Evolutionary conservation across 2,329 filamentous ascomycete genomes (phyloP).

Genomic region (Shiraia sp.): DNA sequence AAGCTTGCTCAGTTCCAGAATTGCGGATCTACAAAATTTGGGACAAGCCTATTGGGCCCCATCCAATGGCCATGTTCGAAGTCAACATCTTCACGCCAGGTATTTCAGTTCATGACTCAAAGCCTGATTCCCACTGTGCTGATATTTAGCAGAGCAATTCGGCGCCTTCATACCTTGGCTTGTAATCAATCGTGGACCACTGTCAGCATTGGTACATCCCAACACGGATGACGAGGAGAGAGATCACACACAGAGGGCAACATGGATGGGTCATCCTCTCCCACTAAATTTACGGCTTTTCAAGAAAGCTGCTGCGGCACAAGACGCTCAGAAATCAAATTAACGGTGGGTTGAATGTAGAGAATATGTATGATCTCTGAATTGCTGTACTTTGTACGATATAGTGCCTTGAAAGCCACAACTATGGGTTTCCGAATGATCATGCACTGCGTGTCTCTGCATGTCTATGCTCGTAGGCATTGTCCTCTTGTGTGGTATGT

Average conservation of each 20-base stretch:
- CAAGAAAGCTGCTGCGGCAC: slow-evolving; percentile 27
- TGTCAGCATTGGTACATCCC: slow-evolving; percentile 80
- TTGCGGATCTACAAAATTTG: slow-evolving; percentile 79
- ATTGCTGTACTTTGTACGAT: too few relatives aligned
- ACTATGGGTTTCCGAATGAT: too few relatives aligned
- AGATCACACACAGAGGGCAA: slow-evolving; percentile 70
- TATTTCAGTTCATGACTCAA: slow-evolving; percentile 2
- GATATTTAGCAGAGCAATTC: slow-evolving; percentile 65
- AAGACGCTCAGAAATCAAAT: background rate
- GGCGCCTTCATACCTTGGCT: slow-evolving; percentile 88
- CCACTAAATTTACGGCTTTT: slow-evolving; percentile 63
- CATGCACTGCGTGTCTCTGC: too few relatives aligned
- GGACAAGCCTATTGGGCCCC: slow-evolving; percentile 78
- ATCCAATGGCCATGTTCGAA: slow-evolving; percentile 88
- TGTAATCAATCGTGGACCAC: slow-evolving; percentile 75
- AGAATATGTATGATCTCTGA: too few relatives aligned
- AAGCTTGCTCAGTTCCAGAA: slow-evolving; percentile 70
- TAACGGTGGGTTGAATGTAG: background rate
- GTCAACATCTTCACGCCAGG: slow-evolving; percentile 81
- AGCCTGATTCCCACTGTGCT: background rate
- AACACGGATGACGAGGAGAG: slow-evolving; percentile 69
- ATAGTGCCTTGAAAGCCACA: too few relatives aligned
- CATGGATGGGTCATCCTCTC: slow-evolving; percentile 72
- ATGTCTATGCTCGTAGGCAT: too few relatives aligned
- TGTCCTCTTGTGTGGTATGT: too few relatives aligned